Evolutionary conservation across 2,329 filamentous ascomycete species (phyloP).

Genomic region (Hypoxylon rubiginosum): DNA sequence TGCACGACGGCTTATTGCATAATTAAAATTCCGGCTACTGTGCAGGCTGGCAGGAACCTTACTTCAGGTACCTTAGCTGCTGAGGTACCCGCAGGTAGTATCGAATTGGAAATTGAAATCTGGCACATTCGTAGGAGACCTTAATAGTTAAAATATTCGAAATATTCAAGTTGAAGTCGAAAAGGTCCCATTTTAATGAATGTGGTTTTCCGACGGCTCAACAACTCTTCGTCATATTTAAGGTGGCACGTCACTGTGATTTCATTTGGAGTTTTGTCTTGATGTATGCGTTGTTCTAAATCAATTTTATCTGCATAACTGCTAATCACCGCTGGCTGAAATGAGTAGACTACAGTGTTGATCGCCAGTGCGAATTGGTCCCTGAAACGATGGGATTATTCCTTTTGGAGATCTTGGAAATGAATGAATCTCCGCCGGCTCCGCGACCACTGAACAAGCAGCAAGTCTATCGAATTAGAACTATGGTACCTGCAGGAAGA

Average conservation of each 20-base stretch:
- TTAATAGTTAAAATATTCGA: too few species aligned
- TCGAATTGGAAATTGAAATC: too few species aligned
- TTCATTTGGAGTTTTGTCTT: conserved; percentile 1
- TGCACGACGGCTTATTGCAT: conserved; percentile 29
- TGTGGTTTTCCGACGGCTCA: conserved; percentile 3
- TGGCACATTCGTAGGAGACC: not conserved
- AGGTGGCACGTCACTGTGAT: conserved; percentile 3
- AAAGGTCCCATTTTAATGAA: not conserved
- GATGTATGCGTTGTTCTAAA: conserved; percentile 11
- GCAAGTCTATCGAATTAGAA: conserved; percentile 8
- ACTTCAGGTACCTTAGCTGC: conserved; percentile 5
- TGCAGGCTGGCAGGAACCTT: not conserved
- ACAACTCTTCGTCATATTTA: conserved; percentile 1
- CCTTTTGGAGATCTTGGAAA: conserved; percentile 29
- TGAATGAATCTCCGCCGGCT: conserved; percentile 31
- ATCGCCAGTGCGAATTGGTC: conserved; percentile 30
- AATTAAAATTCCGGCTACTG: conserved; percentile 24
- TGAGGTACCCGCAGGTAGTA: not conserved
- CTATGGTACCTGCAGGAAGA: conserved; percentile 32
- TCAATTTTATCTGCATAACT: conserved; percentile 26
- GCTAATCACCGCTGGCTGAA: conserved; percentile 25
- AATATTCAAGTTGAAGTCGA: not conserved
- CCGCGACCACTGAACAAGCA: conserved; percentile 28
- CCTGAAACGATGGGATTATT: conserved; percentile 19
- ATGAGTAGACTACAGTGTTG: conserved; percentile 25